phyloP scores from a whole-genome alignment of 805 yeast genomes.

The Cyberlindnera samutprakarnensis region DNA sequence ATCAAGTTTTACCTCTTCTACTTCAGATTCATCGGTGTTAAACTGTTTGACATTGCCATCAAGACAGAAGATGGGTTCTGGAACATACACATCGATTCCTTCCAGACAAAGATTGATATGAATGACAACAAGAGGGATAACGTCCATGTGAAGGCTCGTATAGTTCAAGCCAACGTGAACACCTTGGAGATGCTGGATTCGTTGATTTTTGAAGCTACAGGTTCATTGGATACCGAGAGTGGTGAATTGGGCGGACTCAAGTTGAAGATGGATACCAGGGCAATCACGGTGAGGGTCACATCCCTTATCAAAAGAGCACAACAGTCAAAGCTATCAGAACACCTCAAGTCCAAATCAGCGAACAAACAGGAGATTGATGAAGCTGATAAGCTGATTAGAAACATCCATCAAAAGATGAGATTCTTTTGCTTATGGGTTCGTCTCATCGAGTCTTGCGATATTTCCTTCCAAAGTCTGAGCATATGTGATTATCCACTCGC shows the following conservation, averaged over 20 bases:
- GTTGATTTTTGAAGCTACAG: slow-evolving; percentile 11
- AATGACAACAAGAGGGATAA: slow-evolving; percentile 4
- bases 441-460: slow-evolving; percentile 11
- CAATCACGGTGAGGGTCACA: slow-evolving; percentile 11
- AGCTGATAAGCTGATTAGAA: slow-evolving; percentile 9
- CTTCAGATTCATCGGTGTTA: slow-evolving; percentile 19
- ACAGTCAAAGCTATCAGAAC: background rate
- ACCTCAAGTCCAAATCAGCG: background rate
- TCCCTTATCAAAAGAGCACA: slow-evolving; percentile 6
- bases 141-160: slow-evolving; percentile 8
- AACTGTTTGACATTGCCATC: slow-evolving; percentile 9
- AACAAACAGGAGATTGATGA: slow-evolving; percentile 1
- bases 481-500: slow-evolving; percentile 18
- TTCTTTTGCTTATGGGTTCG: slow-evolving; percentile 9
- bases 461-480: slow-evolving; percentile 13
- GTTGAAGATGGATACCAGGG: slow-evolving; percentile 13
- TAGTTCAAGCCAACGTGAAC: slow-evolving; percentile 14
- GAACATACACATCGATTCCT: slow-evolving; percentile 8
- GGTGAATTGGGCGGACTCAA: slow-evolving; percentile 15
- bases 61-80: slow-evolving; percentile 9
- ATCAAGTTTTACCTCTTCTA: slow-evolving; percentile 14
- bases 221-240: slow-evolving; percentile 11
- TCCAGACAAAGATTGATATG: slow-evolving; percentile 12
- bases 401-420: slow-evolving; percentile 8
- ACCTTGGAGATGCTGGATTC: slow-evolving; percentile 16